Evolutionary conservation across 1,284 basidiomycete genomes (phyloP), one percentile per base, ranked within the genome.

Genomic region (Wallemia hederae): DNA sequence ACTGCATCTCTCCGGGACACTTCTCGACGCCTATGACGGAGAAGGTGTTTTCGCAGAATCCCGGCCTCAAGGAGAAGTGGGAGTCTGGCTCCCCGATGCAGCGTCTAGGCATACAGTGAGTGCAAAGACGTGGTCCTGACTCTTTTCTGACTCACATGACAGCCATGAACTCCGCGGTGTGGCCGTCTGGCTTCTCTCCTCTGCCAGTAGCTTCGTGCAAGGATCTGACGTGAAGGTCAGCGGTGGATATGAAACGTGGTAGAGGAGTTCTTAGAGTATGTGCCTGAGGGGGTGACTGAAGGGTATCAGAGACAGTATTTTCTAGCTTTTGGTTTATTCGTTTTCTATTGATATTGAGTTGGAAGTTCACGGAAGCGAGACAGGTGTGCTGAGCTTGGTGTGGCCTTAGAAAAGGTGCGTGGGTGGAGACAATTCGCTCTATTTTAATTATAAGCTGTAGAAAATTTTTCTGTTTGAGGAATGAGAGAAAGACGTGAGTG

Each of bases 151-250:
- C 24, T 22, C 81, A 81, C 64, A 84, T 86, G 82, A 85, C 84
- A 28, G 81, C 0, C 81, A 85, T 67, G 84, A 87, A 69, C 69
- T 86, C 66, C 75, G 84, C 2, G 83, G 83, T n/a, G 83, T 83
- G 0, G 74, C 80, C 55, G 72, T 78, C 14, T 86, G 84, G 84
- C 73, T 86, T n/a, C 82, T 82, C 39, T 82, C 80, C 62, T 82
- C 83, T 63, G 81, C 81, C 55, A 82, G 80, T 2, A 81, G 76
- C 39, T 83, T 80, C 67, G 67, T 70, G 67, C 68, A 67, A 2
- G 69, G 69, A 19, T 65, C 67, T n/a, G 68, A 69, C 60, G 59
- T 70, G 1, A 58, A 68, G n/a, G 66, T 69, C 0, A 69, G 70
- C 58, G 69, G 69, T 9, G 69, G 70, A 57, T 73, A 73, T 55